Conservation (phyloP, 345 rosid species). For the Rhodamnia rubescens region DNA sequence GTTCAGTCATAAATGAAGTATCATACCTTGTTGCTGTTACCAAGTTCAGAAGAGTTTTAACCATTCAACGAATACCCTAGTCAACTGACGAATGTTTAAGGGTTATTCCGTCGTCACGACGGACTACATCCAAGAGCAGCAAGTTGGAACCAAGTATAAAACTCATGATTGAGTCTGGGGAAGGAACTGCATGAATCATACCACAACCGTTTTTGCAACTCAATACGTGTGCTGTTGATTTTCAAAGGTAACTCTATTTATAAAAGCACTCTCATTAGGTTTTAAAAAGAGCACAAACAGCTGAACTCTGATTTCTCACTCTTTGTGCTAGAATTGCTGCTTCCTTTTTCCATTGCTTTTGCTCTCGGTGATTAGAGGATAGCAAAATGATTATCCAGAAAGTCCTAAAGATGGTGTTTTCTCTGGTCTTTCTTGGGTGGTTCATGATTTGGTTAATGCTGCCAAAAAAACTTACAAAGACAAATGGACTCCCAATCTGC, state of each 20-base stretch:
- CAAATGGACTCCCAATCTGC: conserved; percentile 31
- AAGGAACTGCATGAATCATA: not conserved
- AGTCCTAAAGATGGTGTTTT: no score
- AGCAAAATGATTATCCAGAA: no score
- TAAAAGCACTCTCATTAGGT: no score
- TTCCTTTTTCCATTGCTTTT: no score
- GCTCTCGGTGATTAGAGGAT: no score
- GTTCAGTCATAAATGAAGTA: not conserved
- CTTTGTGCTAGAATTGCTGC: no score
- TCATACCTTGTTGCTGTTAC: not conserved
- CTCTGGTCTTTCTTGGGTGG: no score
- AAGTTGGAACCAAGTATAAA: not conserved
- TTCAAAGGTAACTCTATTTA: no score
- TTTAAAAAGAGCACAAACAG: no score
- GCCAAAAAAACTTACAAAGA: conserved; percentile 33
- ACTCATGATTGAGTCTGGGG: not conserved
- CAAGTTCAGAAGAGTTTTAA: not conserved
- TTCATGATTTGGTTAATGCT: not conserved
- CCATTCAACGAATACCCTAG: not conserved
- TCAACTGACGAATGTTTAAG: not conserved
- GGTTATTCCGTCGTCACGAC: not conserved
- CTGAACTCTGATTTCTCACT: no score
- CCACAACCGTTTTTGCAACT: not conserved
- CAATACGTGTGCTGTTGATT: no score
- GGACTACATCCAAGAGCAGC: not conserved